Evolutionary conservation across 164 flowering plant species (phyloP), one percentile per base, ranked within the genome.

Genomic region (Liquidambar formosana): DNA sequence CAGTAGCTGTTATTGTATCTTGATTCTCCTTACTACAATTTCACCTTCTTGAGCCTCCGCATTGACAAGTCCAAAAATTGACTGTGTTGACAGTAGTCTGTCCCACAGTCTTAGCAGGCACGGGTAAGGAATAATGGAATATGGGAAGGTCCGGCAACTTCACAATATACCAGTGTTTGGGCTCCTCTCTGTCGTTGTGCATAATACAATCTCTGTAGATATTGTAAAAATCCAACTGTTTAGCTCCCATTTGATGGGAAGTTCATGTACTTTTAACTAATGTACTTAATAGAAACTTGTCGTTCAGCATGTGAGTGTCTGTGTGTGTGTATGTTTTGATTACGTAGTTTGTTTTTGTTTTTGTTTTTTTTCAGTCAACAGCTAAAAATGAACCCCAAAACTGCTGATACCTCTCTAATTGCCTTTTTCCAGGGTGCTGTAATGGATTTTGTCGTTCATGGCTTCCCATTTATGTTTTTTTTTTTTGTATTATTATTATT

Each of bases 1-100:
- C 56, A 3, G 25, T 73, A 44, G 57, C 64, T 14, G 65, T 75
- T 18, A 28, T 78, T 46, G 2, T 76, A 15, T 60, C 71, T 5
- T 61, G 43, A 57, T 43, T 54, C 54, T 62, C 48, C 16, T 57
- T 26, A n/a, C 14, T 23, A 56, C 23, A n/a, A 25, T 27, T n/a
- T 10, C 46, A 23, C 8, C 26, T 4, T 16, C 18, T 51, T 51
- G 54, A 18, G 21, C 54, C 54, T 19, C 54, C 58, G 23, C 27
- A 10, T 11, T 23, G 28, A 54, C 10, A 21, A 9, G 58, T 54
- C 26, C 27, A 54, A 11, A 54, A 11, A 54, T 22, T 54, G 58
- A 22, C 22, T 26, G 10, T 22, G 58, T 22, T 21, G 23, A 23
- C 22, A 33, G 41, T 33, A 33, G 6, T 6, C 41, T 33, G 2